Base-by-base conservation (phyloP, 2,329 filamentous ascomycete species). In the Penicillium glabrum region DNA sequence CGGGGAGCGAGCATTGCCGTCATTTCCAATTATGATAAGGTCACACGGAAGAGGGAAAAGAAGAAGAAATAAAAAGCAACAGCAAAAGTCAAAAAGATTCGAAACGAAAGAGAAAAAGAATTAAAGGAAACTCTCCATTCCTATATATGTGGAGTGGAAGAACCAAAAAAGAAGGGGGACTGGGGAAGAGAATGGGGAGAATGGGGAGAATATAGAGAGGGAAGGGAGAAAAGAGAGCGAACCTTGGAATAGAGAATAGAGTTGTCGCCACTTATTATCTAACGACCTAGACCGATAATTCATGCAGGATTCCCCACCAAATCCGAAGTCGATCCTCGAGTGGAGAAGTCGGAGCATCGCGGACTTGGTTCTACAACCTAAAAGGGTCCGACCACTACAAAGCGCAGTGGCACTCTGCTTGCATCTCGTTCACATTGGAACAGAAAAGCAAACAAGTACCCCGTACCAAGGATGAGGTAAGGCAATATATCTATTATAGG, bases 1-100 rank as follows among this genome's bases (percentile, higher is more conserved):
- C 64, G 63, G 58, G 71, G 67, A 58, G 63, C 59, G 56, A 75
- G 61, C 53, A 75, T 58, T 50, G 71, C 69, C 54, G 74, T 71
- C 75, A 77, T 77, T 52, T 54, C 66, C 49, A 21, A 2, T 41
- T 16, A 14, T 23, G 48, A n/a, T 44, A 43, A 31, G 35, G 11
- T 13, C 41, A 52, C 35, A 33, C 11, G n/a, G 49, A 21, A 33
- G 31, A 31, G 19, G 19, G 19, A 19, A n/a, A 13, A 13, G 29
- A 51, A 41, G 31, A 23, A 10, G 21, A 23, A 23, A 3, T 3
- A 49, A 21, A 26, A 52, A n/a, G 21, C 33, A 27, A 29, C 19
- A 33, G 39, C 8, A 24, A 45, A 24, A 27, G 16, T 31, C 43
- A 23, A 31, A 29, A n/a, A 29, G 51, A 26, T 19, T 11, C 27